Evolutionary conservation across 2,329 filamentous ascomycete species (phyloP), one percentile per base, ranked within the genome.

Genomic region (Gaeumannomyces sp.): DNA sequence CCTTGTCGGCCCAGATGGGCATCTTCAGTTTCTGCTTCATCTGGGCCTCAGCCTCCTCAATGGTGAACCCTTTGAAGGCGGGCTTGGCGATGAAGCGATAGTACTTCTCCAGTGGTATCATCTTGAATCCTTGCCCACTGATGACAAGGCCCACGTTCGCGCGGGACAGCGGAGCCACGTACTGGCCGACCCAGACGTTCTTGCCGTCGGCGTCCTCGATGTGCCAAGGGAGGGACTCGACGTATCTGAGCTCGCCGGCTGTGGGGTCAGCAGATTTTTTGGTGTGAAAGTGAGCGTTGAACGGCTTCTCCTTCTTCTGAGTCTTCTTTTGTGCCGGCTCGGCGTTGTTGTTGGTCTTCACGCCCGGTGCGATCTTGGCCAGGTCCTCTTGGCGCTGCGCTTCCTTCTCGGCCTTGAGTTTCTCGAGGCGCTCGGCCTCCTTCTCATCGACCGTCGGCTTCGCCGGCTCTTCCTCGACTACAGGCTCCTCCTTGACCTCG

Each of bases 141-240:
- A 92, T 89, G 59, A 92, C 83, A 56, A 94, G 84, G 64, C 96
- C 89, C 69, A 96, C 89, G 62, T 93, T 91, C 63, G 91, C 88
- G 71, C 94, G 89, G 0, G 94, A 97, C 53, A 98, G 83, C 25
- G 93, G 91, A 31, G 90, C 90, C 71, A 98, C 91, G 71, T 98
- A 97, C 65, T 89, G 90, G 59, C 93, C 95, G 45, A 95, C 89
- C 92, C 93, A 98, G 3, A 91, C 90, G 71, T 97, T 94, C 75
- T 94, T 97, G 68, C 93, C 92, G 72, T 99, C 94, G 57, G 93
- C 96, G 75, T 99, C 95, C 74, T 99, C 95, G 50, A 99, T 77
- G 74, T 97, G 93, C 95, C 95, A 99, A 7, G 95, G 95, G 62
- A 97, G 81, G 4, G 94, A 92, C 76, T 99, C 95, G 74, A 98